Percentiles rank a stretch among this genome's conserved stretches.
Conservation (phyloP, 176 grass and related monocot genomes). For the Coix lacrymajobi region DNA sequence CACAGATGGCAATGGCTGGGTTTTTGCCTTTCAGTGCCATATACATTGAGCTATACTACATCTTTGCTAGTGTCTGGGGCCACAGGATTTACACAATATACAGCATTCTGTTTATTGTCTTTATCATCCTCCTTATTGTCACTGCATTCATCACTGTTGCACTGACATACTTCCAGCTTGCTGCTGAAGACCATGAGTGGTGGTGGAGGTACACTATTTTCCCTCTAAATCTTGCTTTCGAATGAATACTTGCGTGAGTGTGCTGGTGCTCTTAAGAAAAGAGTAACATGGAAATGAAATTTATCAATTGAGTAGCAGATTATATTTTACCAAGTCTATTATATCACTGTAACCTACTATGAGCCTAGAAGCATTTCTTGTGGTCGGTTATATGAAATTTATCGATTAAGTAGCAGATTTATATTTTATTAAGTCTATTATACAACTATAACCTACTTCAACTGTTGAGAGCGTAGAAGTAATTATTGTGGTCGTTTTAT, state of each 20-base stretch:
- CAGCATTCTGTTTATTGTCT: constrained; percentile 97
- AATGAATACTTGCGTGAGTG: not conserved
- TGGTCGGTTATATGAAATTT: not conserved
- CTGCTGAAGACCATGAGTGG: constrained; percentile 98
- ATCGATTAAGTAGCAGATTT: not conserved
- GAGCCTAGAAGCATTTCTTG: not conserved
- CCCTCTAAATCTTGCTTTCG: not conserved
- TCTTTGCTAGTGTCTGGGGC: constrained; percentile 98
- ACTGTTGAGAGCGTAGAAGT: not conserved
- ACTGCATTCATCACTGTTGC: constrained; percentile 97
- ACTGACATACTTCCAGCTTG: constrained; percentile 98
- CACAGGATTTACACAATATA: constrained; percentile 99
- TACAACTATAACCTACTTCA: not conserved
- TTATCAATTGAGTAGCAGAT: not conserved
- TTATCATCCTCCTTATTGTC: constrained; percentile 88
- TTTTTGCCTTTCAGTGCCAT: constrained; percentile 98
- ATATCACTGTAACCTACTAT: not conserved
- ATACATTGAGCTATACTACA: constrained; percentile 98
- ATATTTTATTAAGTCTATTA: not conserved
- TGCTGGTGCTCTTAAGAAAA: not conserved
- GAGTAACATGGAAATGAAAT: not conserved
- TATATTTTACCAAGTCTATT: not conserved
- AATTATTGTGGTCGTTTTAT: not conserved
- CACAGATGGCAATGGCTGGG: constrained; percentile 97
- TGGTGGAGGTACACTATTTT: constrained; percentile 86